Evolutionary conservation across 169 alveolate species (phyloP).

Genomic region (Plasmodium billcollinsi): DNA sequence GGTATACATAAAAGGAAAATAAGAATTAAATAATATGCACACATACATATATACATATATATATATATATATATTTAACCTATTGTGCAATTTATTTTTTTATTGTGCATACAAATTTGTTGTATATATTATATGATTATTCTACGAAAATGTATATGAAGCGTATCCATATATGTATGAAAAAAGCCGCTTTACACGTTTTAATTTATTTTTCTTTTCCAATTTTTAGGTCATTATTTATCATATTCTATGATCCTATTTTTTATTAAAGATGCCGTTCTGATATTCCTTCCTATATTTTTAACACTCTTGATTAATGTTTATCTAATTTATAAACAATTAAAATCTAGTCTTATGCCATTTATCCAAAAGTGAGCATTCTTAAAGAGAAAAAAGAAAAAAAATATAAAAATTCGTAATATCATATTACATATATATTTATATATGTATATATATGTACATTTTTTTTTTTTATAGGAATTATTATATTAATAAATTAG

Average conservation of each 20-base stretch:
- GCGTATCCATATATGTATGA: neutral
- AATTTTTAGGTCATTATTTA: slow-evolving; percentile 53
- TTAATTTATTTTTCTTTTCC: neutral
- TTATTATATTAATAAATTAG: slow-evolving; percentile 52
- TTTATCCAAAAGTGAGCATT: slow-evolving; percentile 34
- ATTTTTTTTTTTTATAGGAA: slow-evolving; percentile 20
- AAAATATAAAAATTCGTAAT: neutral
- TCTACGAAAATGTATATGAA: neutral
- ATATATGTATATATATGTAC: neutral
- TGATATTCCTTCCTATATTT: slow-evolving; percentile 67
- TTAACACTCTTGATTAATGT: slow-evolving; percentile 58
- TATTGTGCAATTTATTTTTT: no score
- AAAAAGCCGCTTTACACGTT: neutral
- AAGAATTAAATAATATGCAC: neutral
- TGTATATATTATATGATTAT: no score
- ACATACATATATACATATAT: neutral
- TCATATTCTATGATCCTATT: slow-evolving; percentile 65
- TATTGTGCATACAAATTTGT: no score
- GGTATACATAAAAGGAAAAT: slow-evolving; percentile 18
- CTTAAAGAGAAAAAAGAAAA: neutral
- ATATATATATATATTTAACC: neutral
- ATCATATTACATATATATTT: neutral
- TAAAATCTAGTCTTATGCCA: slow-evolving; percentile 11
- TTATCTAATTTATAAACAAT: slow-evolving; percentile 53
- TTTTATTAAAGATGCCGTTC: slow-evolving; percentile 64